A percentile compares a stretch with the other conserved stretches of the same genome.
Evolutionary conservation across 257 asterid species (phyloP).

Genomic region (Rehmannia glutinosa): DNA sequence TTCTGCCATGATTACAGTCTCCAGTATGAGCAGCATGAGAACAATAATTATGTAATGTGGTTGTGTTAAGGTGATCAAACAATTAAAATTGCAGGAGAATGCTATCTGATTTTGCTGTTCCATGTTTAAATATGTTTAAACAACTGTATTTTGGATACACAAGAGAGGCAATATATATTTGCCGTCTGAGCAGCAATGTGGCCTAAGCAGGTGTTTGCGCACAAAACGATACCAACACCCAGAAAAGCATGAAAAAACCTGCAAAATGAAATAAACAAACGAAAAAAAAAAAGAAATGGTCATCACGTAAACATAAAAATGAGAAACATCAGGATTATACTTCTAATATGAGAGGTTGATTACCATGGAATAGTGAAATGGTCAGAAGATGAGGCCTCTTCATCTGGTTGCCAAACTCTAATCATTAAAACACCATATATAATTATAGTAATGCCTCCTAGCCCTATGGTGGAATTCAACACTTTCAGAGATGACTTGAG

Average conservation of each 20-base stretch:
- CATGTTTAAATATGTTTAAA: neutral
- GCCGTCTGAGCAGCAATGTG: conserved; percentile 48
- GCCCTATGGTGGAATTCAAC: conserved; percentile 34
- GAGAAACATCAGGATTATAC: too few species aligned
- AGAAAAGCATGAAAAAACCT: conserved; percentile 59
- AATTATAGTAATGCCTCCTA: conserved; percentile 37
- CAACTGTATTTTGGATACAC: conserved; percentile 37
- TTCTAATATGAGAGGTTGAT: too few species aligned
- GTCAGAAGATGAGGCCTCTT: conserved; percentile 18
- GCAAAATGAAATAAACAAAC: conserved; percentile 2
- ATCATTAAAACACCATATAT: conserved; percentile 36
- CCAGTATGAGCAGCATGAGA: conserved; percentile 38
- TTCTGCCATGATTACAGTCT: conserved; percentile 37
- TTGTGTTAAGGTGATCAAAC: conserved; percentile 33
- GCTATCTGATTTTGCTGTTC: neutral
- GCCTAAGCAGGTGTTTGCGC: conserved; percentile 54
- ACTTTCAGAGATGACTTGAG: conserved; percentile 32
- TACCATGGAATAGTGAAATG: conserved; percentile 45
- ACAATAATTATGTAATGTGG: conserved; percentile 39
- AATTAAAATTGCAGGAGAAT: neutral
- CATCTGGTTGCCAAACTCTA: conserved; percentile 36
- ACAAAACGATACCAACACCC: conserved; percentile 47
- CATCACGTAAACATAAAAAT: too few species aligned
- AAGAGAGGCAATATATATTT: conserved; percentile 36
- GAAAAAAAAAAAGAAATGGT: too few species aligned